Evolutionary conservation across 305 asterid species (phyloP), one percentile per base, ranked within the genome.

Genomic region (Plantago lanceolata): DNA sequence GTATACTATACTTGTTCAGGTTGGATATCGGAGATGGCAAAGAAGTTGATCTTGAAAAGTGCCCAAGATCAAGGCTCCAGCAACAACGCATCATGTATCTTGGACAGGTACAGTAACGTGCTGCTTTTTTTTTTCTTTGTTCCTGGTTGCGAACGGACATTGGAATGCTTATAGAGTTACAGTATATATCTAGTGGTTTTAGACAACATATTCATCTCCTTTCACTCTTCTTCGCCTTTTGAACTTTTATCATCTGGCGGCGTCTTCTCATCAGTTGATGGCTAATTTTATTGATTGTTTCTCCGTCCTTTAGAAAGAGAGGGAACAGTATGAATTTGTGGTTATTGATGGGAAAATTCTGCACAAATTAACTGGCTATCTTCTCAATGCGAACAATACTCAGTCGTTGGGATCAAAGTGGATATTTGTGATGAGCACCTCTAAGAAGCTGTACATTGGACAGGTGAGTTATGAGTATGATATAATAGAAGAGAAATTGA

Each of bases 11-110:
- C 26, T 59, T 48, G 17, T 71, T 43, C 79, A 89, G 97, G 97
- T 73, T 90, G 86, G 96, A 90, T 79, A 64, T 90, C 72, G 97
- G 97, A 72, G 96, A 90, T 66, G 96, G 97, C 65, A 88, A 73
- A 71, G 91, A 88, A 47, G 81, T 88, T 65, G 85, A 85, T 72
- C 86, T 85, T 37, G 65, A 77, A 54, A 84, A 81, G 68, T 88
- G 90, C 75, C 85, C 94, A 13, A 75, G 89, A 66, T 79, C 85
- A 44, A 81, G 80, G 85, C 96, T 90, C 69, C 96, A 84, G 64
- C 70, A 81, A 44, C 96, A 88, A 51, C 77, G 89, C 74, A 85
- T 85, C 80, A 88, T 73, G 68, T 88, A 90, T 78, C 92, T 90
- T 68, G 97, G 97, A 65, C 96, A 96, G 5, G 97, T 90, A 83